phyloP scores from a whole-genome alignment of 1,139 yeast species.

The Candida frijolesensis region DNA sequence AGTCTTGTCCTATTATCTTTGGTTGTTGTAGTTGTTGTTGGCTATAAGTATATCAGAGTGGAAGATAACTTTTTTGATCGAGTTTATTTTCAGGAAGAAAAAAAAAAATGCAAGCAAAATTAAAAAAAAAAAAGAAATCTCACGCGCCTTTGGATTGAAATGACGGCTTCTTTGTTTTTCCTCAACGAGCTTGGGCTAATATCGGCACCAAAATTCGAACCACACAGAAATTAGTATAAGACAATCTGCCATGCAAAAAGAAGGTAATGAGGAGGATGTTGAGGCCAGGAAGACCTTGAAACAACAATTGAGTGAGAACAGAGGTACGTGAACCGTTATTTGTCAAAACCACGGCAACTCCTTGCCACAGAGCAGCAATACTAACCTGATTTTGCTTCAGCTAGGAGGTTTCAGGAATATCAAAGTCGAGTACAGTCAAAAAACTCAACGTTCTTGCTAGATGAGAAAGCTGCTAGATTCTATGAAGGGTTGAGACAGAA shows the following conservation, averaged over 20 bases:
- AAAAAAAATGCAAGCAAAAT: not conserved
- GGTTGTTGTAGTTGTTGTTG: not conserved
- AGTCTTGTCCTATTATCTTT: not conserved
- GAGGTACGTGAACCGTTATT: conserved; percentile 25
- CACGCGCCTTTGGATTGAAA: not conserved
- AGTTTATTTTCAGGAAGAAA: not conserved
- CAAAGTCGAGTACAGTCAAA: conserved; percentile 35
- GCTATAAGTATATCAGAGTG: not conserved
- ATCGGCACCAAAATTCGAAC: not conserved
- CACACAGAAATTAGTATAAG: not conserved
- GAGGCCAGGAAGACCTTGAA: conserved; percentile 33
- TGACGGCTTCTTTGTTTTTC: not conserved
- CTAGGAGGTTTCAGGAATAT: conserved; percentile 33
- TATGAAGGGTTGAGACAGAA: conserved; percentile 25
- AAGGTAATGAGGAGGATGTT: conserved; percentile 14
- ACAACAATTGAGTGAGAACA: conserved; percentile 39
- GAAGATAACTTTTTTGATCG: not conserved
- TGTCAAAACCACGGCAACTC: not conserved
- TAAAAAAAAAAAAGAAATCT: not conserved
- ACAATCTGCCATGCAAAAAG: conserved; percentile 5
- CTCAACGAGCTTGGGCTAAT: not conserved
- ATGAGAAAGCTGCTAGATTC: conserved; percentile 30
- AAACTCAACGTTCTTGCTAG: conserved; percentile 41
- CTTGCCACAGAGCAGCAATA: conserved; percentile 4
- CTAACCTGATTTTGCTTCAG: conserved; percentile 19